These are phyloP conservation scores for Pugionium dolabratum DNA, from an alignment of 345 rosid species.

Conservation along the genomic window DNA sequence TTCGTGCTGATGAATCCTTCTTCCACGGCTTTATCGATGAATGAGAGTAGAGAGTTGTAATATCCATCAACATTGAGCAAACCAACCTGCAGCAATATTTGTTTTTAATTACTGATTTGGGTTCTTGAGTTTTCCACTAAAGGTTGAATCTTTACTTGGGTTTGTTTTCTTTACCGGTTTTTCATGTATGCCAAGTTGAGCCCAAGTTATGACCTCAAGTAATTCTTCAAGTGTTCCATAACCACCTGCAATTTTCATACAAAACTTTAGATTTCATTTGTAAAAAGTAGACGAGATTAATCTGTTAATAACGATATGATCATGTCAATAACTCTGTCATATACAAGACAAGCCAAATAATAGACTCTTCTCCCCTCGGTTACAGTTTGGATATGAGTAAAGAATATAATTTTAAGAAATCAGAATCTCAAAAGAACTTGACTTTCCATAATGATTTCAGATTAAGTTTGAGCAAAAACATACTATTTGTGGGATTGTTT, in stretches of 20 bases:
- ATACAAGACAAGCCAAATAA: conserved; percentile 4
- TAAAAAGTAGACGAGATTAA: background rate
- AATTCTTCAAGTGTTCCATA: conserved; percentile 98
- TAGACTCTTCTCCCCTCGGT: conserved; percentile 23
- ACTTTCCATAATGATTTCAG: conserved; percentile 42
- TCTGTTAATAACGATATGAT: background rate
- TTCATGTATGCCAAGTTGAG: conserved; percentile 97
- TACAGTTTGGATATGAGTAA: conserved; percentile 16
- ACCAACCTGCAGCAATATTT: conserved; percentile 66
- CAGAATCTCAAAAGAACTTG: conserved; percentile 33
- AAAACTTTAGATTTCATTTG: conserved; percentile 11
- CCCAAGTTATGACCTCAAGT: conserved; percentile 98
- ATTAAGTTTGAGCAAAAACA: conserved; percentile 42
- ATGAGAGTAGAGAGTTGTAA: conserved; percentile 93
- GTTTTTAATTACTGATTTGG: background rate
- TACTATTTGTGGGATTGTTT: conserved; percentile 35
- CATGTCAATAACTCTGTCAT: no score
- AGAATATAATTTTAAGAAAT: conserved; percentile 30
- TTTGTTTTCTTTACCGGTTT: conserved; percentile 59
- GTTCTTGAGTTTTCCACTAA: conserved; percentile 3
- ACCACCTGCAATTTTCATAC: conserved; percentile 59
- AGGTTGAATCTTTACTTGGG: background rate
- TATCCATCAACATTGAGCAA: conserved; percentile 97
- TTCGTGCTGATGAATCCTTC: conserved; percentile 85
- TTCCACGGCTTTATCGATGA: conserved; percentile 96